phyloP scores from a whole-genome alignment of 441 rosid species.

The Brassica balearica region DNA sequence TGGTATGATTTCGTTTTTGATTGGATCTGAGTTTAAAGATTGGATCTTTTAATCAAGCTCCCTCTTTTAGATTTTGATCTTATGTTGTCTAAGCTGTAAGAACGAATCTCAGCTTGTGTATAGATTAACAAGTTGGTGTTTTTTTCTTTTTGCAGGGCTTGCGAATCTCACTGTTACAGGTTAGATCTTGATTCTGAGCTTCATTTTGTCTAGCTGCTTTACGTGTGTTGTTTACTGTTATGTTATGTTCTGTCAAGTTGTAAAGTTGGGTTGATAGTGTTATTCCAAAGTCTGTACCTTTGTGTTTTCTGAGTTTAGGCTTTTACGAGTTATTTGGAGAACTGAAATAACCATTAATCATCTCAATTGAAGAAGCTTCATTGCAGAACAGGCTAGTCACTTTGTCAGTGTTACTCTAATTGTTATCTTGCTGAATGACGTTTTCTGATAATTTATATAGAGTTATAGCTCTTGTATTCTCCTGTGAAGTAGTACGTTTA shows the following conservation, averaged over 20 bases:
- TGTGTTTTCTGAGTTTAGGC: not conserved
- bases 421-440: not conserved
- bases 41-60: constrained; percentile 21
- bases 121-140: constrained; percentile 11
- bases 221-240: not conserved
- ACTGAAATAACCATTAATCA: not conserved
- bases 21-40: constrained; percentile 31
- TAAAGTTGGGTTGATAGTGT: not conserved
- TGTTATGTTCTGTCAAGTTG: not conserved
- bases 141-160: constrained; percentile 66
- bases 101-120: constrained; percentile 14
- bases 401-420: not conserved
- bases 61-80: no score
- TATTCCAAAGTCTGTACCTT: constrained; percentile 2
- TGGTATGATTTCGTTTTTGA: constrained; percentile 49
- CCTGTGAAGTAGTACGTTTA: not conserved
- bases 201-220: constrained; percentile 10
- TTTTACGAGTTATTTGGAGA: constrained; percentile 4
- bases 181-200: constrained; percentile 52
- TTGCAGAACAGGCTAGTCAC: constrained; percentile 6
- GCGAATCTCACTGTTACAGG: constrained; percentile 97
- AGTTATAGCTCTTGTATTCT: constrained; percentile 10
- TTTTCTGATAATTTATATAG: not conserved
- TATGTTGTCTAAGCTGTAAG: no score
- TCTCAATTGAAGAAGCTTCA: not conserved